phyloP scores from a whole-genome alignment of 2,329 filamentous ascomycete species.

The Fusarium avenaceum region DNA sequence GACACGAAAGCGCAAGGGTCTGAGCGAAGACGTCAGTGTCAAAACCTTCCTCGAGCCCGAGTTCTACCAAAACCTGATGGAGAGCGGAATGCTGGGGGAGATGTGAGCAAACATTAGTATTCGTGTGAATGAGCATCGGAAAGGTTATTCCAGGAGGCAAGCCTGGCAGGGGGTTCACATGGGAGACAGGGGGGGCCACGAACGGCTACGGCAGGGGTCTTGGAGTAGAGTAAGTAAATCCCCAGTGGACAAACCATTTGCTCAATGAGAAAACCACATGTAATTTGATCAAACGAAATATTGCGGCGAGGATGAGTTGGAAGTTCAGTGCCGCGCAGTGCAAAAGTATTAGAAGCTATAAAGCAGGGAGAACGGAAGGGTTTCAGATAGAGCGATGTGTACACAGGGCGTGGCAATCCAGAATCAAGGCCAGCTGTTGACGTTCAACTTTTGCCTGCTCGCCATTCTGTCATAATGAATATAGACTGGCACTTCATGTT shows the following conservation, averaged over 20 bases:
- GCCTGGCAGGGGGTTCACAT: constrained; percentile 4
- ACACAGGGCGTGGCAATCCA: constrained; percentile 26
- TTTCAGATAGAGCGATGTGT: constrained; percentile 31
- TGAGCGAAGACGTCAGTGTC: constrained; percentile 95
- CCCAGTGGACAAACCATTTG: constrained; percentile 28
- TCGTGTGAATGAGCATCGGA: neutral
- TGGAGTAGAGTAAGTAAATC: constrained; percentile 28
- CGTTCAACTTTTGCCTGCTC: constrained; percentile 12
- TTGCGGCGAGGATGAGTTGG: constrained; percentile 32
- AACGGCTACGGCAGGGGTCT: constrained; percentile 16
- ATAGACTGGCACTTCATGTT: neutral
- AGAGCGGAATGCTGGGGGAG: constrained; percentile 85
- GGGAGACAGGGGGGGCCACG: constrained; percentile 30
- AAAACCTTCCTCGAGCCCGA: constrained; percentile 97
- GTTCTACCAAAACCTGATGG: constrained; percentile 87
- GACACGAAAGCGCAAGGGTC: constrained; percentile 90
- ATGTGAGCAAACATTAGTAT: constrained; percentile 41
- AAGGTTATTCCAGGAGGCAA: constrained; percentile 9
- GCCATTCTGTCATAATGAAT: constrained; percentile 17
- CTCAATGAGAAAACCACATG: constrained; percentile 35
- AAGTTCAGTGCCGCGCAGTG: constrained; percentile 26
- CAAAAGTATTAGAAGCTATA: constrained; percentile 9
- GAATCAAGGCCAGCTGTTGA: constrained; percentile 31
- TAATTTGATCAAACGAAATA: constrained; percentile 37
- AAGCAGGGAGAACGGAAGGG: constrained; percentile 20